Evolutionary conservation across 352 stramenopile species (phyloP).

Genomic region (Phytophthora capsici): DNA sequence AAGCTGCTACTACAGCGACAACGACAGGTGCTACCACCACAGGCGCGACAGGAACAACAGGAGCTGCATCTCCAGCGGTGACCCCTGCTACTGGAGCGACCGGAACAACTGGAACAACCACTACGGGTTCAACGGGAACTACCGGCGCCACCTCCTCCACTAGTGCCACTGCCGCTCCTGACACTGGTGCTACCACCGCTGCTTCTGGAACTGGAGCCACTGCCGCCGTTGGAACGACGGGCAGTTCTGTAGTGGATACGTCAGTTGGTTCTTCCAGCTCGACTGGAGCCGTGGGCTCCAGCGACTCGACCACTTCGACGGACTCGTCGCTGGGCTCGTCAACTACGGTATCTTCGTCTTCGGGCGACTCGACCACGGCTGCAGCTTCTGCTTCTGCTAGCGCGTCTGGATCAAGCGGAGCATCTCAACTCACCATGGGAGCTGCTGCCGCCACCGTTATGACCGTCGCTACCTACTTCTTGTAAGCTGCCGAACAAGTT

Average conservation of each 20-base stretch:
- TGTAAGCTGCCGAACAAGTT: constrained; percentile 13
- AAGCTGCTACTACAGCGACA: constrained; percentile 8
- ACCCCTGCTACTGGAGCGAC: constrained; percentile 15
- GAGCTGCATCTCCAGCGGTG: constrained; percentile 5
- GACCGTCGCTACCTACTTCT: constrained; percentile 25
- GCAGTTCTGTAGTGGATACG: constrained; percentile 4
- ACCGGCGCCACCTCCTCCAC: background rate
- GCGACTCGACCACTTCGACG: constrained; percentile 11
- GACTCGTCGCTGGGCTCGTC: constrained; percentile 9
- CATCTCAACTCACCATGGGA: constrained; percentile 28
- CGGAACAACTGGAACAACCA: background rate
- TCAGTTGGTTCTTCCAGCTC: constrained; percentile 17
- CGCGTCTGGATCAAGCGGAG: constrained; percentile 28
- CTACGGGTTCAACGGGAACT: constrained; percentile 5
- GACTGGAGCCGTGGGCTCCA: background rate
- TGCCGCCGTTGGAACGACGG: constrained; percentile 1
- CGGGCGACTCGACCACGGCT: constrained; percentile 1
- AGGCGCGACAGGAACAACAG: background rate
- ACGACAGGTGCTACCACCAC: constrained; percentile 2
- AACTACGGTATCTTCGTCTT: constrained; percentile 14
- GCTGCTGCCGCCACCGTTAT: constrained; percentile 10
- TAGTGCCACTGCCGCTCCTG: background rate
- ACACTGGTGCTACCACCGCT: background rate
- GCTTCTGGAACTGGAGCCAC: constrained; percentile 11
- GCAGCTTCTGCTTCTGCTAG: constrained; percentile 10